Percentiles rank a stretch among this genome's conserved stretches.
phyloP scores from a whole-genome alignment of 2,329 filamentous ascomycete species.

The Alternaria triticimaculans region DNA sequence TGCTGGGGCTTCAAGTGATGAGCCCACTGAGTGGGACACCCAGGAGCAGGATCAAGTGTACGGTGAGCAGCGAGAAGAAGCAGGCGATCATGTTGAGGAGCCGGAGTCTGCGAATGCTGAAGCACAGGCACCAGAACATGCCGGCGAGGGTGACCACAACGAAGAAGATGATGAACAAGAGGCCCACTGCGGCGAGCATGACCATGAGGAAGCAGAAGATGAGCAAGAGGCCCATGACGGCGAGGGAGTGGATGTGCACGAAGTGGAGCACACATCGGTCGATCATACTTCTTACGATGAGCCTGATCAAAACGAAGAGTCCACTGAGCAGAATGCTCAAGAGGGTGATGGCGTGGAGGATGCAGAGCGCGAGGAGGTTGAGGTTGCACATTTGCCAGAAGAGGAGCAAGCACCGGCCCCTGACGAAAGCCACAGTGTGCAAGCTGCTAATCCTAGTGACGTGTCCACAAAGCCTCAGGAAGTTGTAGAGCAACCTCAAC shows the following conservation, averaged over 20 bases:
- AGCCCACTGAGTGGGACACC: slow-evolving; percentile 31
- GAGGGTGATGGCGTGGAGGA: slow-evolving; percentile 1
- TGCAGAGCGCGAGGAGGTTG: not conserved
- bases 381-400: not conserved
- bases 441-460: slow-evolving; percentile 1
- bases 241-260: not conserved
- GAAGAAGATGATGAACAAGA: not conserved
- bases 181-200: not conserved
- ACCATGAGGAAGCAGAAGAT: not conserved
- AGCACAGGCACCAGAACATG: slow-evolving; percentile 1
- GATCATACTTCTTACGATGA: not conserved
- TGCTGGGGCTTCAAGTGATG: slow-evolving; percentile 26
- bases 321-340: not conserved
- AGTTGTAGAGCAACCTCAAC: not conserved
- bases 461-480: not conserved
- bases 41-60: slow-evolving; percentile 14
- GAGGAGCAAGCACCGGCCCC: not conserved
- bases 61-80: slow-evolving; percentile 4
- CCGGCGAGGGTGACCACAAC: slow-evolving; percentile 4
- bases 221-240: not conserved
- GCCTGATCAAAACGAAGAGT: not conserved
- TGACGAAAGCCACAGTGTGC: not conserved
- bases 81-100: not conserved
- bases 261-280: slow-evolving; percentile 1
- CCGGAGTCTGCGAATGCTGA: slow-evolving; percentile 6